These are phyloP conservation scores for Candida glaebosa DNA, from an alignment of 805 yeast species.

Conservation along the genomic window DNA sequence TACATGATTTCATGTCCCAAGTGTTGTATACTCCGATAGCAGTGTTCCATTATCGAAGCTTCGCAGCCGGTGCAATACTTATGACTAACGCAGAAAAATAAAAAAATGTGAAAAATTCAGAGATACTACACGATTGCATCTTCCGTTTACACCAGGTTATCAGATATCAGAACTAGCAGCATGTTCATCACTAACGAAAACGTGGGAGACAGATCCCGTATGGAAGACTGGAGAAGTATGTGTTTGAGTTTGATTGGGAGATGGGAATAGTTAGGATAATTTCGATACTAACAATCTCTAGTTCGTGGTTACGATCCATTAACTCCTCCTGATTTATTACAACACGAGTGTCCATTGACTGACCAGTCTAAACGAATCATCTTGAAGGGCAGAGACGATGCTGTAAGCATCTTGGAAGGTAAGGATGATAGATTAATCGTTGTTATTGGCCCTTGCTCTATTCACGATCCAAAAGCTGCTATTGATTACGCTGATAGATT, in stretches of 20 bases:
- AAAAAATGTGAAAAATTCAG: background rate
- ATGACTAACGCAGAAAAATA: background rate
- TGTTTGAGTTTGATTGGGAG: conserved; percentile 9
- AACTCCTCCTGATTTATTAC: conserved; percentile 91
- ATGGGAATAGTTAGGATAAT: background rate
- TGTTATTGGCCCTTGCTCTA: conserved; percentile 95
- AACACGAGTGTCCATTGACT: conserved; percentile 76
- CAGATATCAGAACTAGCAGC: conserved; percentile 1
- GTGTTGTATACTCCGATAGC: no score
- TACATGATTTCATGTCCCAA: no score
- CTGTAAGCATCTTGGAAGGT: conserved; percentile 71
- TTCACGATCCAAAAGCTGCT: conserved; percentile 93
- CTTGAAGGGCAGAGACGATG: conserved; percentile 70
- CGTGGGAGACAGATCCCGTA: conserved; percentile 75
- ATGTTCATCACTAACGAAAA: conserved; percentile 87
- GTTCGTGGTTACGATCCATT: conserved; percentile 87
- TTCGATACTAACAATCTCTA: conserved; percentile 17
- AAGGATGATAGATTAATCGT: conserved; percentile 83
- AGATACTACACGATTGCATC: no score
- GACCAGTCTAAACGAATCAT: conserved; percentile 59
- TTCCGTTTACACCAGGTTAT: background rate
- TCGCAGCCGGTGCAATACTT: background rate
- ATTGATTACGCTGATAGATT: conserved; percentile 78
- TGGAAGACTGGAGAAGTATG: conserved; percentile 53
- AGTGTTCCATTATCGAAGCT: no score